Percentiles rank a stretch among this genome's conserved stretches.
Evolutionary conservation across 2,329 filamentous ascomycete genomes (phyloP).

Genomic region (Cryphonectria nitschkei): DNA sequence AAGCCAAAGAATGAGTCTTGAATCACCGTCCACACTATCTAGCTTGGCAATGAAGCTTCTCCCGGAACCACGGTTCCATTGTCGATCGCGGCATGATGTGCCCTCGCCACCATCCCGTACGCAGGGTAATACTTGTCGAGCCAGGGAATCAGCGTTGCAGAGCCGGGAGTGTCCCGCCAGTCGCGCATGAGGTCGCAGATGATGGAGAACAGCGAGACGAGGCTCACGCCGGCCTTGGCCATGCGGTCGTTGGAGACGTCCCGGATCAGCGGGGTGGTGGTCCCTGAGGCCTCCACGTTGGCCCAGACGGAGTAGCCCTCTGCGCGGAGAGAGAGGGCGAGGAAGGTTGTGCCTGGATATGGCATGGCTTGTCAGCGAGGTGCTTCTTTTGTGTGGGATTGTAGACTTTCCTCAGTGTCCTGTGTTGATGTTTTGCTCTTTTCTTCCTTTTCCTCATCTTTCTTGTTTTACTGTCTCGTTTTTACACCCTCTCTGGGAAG

Average conservation of each 20-base stretch:
- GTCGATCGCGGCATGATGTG: constrained; percentile 61
- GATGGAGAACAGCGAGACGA: constrained; percentile 65
- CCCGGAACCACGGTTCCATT: constrained; percentile 63
- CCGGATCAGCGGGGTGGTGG: constrained; percentile 62
- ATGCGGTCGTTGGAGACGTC: constrained; percentile 70
- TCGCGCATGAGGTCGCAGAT: constrained; percentile 72
- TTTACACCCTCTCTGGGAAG: too few relatives aligned
- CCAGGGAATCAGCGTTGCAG: constrained; percentile 62
- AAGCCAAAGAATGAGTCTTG: background rate
- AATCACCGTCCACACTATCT: background rate
- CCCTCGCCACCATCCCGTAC: constrained; percentile 66
- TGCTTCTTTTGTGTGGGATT: background rate
- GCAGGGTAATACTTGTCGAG: constrained; percentile 67
- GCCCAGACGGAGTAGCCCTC: constrained; percentile 76
- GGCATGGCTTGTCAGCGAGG: background rate
- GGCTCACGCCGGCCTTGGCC: constrained; percentile 67
- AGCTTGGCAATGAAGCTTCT: constrained; percentile 43
- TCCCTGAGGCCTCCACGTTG: constrained; percentile 73
- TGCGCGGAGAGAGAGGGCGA: constrained; percentile 70
- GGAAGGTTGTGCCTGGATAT: constrained; percentile 63
- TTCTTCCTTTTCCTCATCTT: too few relatives aligned
- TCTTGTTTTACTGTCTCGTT: too few relatives aligned
- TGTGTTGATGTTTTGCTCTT: background rate
- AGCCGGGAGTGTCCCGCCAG: constrained; percentile 61
- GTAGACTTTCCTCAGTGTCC: constrained; percentile 30